phyloP scores from a whole-genome alignment of 1,139 yeast genomes.

The Yamadazyma atmosphaerica region DNA sequence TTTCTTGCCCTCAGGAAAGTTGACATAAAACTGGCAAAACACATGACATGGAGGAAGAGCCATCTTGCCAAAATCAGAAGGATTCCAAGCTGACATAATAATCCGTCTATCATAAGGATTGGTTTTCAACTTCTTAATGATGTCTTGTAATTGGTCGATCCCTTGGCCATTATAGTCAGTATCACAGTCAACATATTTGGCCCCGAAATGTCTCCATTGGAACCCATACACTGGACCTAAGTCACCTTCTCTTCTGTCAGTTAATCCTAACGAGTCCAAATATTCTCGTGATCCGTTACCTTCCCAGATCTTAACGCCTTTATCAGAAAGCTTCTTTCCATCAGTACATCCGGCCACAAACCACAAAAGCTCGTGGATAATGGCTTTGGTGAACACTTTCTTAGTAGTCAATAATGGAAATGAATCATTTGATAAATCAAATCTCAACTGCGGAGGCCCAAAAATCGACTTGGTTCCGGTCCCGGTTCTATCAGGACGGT shows the following conservation, averaged over 20 bases:
- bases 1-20: conserved; percentile 57
- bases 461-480: conserved; percentile 90
- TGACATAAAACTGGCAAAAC: conserved; percentile 91
- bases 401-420: conserved; percentile 93
- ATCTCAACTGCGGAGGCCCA: conserved; percentile 95
- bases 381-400: conserved; percentile 86
- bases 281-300: conserved; percentile 97
- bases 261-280: conserved; percentile 78
- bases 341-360: conserved; percentile 89
- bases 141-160: conserved; percentile 80
- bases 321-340: conserved; percentile 71
- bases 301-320: conserved; percentile 96
- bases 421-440: conserved; percentile 65
- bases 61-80: conserved; percentile 90
- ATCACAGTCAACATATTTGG: conserved; percentile 81
- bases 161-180: conserved; percentile 87
- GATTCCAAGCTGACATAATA: conserved; percentile 97
- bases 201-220: conserved; percentile 99
- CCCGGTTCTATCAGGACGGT: conserved; percentile 94
- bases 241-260: conserved; percentile 86
- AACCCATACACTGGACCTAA: conserved; percentile 98
- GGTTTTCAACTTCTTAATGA: conserved; percentile 75
- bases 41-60: conserved; percentile 99
- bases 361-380: conserved; percentile 89
- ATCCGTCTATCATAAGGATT: conserved; percentile 95